Conservation (phyloP, 2,329 filamentous ascomycete genomes). For the Xylariaceae sp. region DNA sequence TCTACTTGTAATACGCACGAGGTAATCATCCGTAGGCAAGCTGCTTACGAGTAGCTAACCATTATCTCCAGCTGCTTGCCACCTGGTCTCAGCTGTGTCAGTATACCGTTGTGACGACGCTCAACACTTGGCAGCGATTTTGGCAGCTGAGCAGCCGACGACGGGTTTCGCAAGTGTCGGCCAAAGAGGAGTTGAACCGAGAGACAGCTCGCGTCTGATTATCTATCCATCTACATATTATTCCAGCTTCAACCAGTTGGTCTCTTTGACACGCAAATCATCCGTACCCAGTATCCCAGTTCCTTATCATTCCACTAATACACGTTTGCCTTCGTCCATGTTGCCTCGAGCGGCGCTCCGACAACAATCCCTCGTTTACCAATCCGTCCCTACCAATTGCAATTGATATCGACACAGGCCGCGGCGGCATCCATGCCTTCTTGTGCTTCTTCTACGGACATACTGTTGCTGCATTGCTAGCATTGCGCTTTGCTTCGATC, state of each 20-base stretch:
- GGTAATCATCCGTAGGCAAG: no score
- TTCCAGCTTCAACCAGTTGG: constrained; percentile 10
- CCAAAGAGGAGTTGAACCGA: not conserved
- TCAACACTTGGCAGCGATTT: not conserved
- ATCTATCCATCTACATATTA: not conserved
- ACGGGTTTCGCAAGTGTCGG: constrained; percentile 5
- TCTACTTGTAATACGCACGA: no score
- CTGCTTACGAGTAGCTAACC: not conserved
- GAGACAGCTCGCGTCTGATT: constrained; percentile 1
- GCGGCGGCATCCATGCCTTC: constrained; percentile 1
- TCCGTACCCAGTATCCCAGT: constrained; percentile 7
- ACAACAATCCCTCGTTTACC: not conserved
- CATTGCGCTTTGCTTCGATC: constrained; percentile 12
- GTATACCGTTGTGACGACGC: not conserved
- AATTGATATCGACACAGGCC: not conserved
- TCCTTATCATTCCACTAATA: constrained; percentile 5
- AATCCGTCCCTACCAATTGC: not conserved
- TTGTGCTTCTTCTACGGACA: not conserved
- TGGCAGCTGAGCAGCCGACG: constrained; percentile 11
- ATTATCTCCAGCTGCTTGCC: not conserved
- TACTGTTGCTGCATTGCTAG: constrained; percentile 10
- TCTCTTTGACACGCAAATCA: constrained; percentile 8
- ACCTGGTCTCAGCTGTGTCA: not conserved
- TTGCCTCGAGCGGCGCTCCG: constrained; percentile 2
- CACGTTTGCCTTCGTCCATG: constrained; percentile 1